phyloP scores from a whole-genome alignment of 2,329 filamentous ascomycete species.

The Cladophialophora bantiana region DNA sequence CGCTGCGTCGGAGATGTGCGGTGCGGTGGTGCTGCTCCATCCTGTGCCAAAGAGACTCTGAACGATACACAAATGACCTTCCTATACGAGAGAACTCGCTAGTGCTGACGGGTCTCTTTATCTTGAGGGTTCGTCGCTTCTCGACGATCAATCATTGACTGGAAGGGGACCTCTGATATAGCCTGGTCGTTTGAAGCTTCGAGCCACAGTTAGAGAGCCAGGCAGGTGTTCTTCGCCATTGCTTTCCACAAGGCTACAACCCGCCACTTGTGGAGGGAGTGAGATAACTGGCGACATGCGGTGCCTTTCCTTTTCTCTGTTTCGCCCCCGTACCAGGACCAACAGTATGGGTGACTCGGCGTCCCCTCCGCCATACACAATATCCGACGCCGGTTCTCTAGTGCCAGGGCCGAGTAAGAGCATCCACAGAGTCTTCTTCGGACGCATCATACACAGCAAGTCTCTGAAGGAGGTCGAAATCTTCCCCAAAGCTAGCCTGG shows the following conservation, averaged over 20 bases:
- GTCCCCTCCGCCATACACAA: slow-evolving; percentile 11
- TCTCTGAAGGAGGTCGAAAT: slow-evolving; percentile 28
- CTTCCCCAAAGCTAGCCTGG: slow-evolving; percentile 18
- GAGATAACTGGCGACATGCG: slow-evolving; percentile 1
- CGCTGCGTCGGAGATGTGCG: slow-evolving; percentile 14
- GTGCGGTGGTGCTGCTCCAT: not conserved
- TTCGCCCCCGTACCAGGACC: not conserved
- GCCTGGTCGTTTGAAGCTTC: not conserved
- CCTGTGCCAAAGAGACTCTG: not conserved
- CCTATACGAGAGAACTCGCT: slow-evolving; percentile 13
- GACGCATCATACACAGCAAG: slow-evolving; percentile 30
- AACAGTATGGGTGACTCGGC: not conserved
- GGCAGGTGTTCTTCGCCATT: not conserved
- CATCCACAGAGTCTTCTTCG: slow-evolving; percentile 17
- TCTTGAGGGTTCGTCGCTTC: not conserved
- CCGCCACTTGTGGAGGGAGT: not conserved
- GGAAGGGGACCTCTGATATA: not conserved
- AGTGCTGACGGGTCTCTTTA: slow-evolving; percentile 12
- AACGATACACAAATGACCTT: not conserved
- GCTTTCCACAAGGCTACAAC: not conserved
- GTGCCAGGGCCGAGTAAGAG: not conserved
- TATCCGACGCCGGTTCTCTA: not conserved
- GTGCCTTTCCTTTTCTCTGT: slow-evolving; percentile 15
- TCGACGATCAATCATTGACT: not conserved
- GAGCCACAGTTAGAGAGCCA: not conserved